Evolutionary conservation across 768 basidiomycete species (phyloP), one percentile per base, ranked within the genome.

Genomic region (Sporobolomyces phaffii): DNA sequence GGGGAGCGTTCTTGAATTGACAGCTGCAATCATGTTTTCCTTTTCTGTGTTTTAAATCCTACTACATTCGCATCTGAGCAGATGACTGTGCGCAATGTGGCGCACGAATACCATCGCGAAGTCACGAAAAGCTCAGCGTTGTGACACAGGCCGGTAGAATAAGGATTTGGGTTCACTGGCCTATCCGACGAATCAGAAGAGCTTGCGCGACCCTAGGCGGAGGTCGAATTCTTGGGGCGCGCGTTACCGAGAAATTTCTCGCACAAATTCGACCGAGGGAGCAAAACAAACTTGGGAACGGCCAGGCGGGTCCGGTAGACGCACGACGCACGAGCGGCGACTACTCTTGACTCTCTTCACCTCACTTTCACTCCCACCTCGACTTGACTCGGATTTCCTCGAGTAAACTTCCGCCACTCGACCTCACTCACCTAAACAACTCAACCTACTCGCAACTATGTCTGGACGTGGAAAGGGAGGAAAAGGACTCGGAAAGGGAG

Each of bases 401-500:
- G 11, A 20, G 40, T 11, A 41, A 41, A 10, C 20, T 41, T 20
- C 20, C 31, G 17, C 57, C 24, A 57, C 26, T 31, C 57, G 17
- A 58, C 26, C 41, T 20, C 40, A 29, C 11, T 36, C 57, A 33
- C 45, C 49, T 29, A 20, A 50, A 48, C 53, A 33, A 20, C 17
- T 43, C 33, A 47, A 15, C 17, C 20, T 36, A 60, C 68, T 54
- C 54, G 53, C 11, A 45, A 65, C 22, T 33, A 77, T 93, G 91
- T 92, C 91, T 84, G 91, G 91, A 82, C 90, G 91, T 79, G 91
- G 91, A 78, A 93, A 92, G 83, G 81, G 81, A 67, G 81, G 81
- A 52, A 81, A 81, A 75, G 91, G 91, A 78, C 89, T 96, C 79
- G 91, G 91, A 80, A 94, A 93, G 86, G 90, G 91, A 77, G 91